Base-by-base conservation (phyloP, 116 monocot species). In the Zostera marina region DNA sequence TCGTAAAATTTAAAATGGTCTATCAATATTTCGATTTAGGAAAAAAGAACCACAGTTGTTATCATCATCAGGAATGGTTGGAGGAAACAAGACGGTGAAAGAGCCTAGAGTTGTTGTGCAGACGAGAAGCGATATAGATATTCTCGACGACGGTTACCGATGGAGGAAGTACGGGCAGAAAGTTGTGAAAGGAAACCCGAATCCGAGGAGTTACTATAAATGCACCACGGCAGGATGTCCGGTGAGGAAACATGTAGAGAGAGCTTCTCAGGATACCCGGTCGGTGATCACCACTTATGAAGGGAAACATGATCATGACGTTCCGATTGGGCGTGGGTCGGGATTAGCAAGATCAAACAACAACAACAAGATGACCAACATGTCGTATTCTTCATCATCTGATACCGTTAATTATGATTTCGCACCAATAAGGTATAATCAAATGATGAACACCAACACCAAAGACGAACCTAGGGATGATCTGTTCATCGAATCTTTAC, bases 141-240 rank as follows among this genome's bases (percentile, higher is more conserved):
- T 89, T 40, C 84, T 88, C 2, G 80, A 77, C 41, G 83, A 80
- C 47, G 88, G 88, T 0, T 88, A 77, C 26, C 53, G 83, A 22
- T 88, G 88, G 88, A 77, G 88, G 41, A 88, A 88, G 52, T 88
- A 88, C 11, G 88, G 88, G 42, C 88, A 88, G 67, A 87, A 87
- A 57, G 88, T 83, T 43, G 88, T 88, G 47, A 88, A 88, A 68
- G 80, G 88, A 22, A 88, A 88, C 58, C 83, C 83, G 15, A 88
- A 88, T 59, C 88, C 88, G 7, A 88, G 88, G 68, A 88, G 88
- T 72, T 88, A 88, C 48, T 88, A 88, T 68, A 88, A 88, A 63
- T 88, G 88, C 70, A 83, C 88, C 11, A 60, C 66, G 26, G 67
- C 62, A 8, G 83, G 83, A 15, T 88, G 88, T 70, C 61, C 63